A percentile compares a stretch with the other conserved stretches of the same genome.
Evolutionary conservation across 2,329 filamentous ascomycete species (phyloP).

Genomic region (Aspergillus glaucus): DNA sequence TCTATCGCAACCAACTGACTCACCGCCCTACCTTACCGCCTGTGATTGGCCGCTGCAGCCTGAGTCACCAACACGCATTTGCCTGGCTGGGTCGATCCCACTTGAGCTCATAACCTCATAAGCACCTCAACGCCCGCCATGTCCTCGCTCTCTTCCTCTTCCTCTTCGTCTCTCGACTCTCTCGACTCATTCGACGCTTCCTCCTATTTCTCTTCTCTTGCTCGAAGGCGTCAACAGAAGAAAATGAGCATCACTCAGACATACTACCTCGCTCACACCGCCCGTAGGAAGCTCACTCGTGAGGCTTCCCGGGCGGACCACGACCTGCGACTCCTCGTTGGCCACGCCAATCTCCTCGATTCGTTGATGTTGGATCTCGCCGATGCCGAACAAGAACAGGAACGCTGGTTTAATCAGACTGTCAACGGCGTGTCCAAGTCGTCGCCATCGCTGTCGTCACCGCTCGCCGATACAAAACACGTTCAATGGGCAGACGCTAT

Average conservation of each 20-base stretch:
- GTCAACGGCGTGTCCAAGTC: conserved; percentile 65
- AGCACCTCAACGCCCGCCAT: conserved; percentile 20
- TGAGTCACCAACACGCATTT: conserved; percentile 22
- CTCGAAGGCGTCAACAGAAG: conserved; percentile 52
- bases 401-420: conserved; percentile 96
- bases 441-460: conserved; percentile 5
- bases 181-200: conserved; percentile 21
- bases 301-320: conserved; percentile 89
- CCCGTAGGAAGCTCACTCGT: conserved; percentile 87
- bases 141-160: conserved; percentile 13
- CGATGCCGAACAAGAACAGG: conserved; percentile 90
- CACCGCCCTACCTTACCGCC: conserved; percentile 20
- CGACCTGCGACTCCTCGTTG: conserved; percentile 89
- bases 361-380: conserved; percentile 85
- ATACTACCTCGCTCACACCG: conserved; percentile 96
- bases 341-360: conserved; percentile 97
- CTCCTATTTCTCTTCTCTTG: conserved; percentile 37
- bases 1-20: conserved; percentile 1
- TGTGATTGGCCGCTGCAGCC: conserved; percentile 22
- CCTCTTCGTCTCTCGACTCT: conserved; percentile 19
- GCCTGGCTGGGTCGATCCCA: background rate
- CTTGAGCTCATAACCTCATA: conserved; percentile 6
- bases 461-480: conserved; percentile 55
- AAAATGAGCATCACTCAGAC: conserved; percentile 98
- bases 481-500: conserved; percentile 83